Conservation (phyloP, 805 yeast species). For the Kazachstania psychrophila region DNA sequence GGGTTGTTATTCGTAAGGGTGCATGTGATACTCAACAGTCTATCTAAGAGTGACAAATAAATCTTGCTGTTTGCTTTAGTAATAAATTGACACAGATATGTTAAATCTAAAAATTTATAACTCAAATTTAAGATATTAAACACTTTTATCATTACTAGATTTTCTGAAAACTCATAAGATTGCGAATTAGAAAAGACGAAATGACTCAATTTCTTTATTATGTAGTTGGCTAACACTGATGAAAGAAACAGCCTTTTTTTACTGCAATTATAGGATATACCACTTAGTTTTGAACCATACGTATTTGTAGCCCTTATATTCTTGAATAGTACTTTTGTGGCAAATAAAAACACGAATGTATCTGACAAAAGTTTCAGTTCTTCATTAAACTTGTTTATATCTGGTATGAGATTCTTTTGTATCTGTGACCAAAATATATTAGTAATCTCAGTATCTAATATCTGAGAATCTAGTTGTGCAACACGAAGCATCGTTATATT, state of each 20-base stretch:
- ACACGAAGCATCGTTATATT: slow-evolving; percentile 24
- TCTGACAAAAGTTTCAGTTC: slow-evolving; percentile 16
- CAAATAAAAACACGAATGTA: slow-evolving; percentile 14
- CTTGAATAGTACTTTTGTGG: slow-evolving; percentile 6
- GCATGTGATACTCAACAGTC: slow-evolving; percentile 10
- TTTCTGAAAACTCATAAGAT: background rate
- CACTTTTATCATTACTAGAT: background rate
- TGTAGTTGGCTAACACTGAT: slow-evolving; percentile 11
- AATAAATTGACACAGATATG: slow-evolving; percentile 4
- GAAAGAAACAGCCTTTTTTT: slow-evolving; percentile 11
- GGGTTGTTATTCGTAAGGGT: background rate
- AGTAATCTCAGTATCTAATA: slow-evolving; percentile 16
- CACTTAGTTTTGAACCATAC: slow-evolving; percentile 13
- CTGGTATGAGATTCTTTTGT: slow-evolving; percentile 6
- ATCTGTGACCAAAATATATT: slow-evolving; percentile 12
- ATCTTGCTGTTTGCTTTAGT: background rate
- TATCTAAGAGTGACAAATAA: slow-evolving; percentile 15
- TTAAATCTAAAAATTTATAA: slow-evolving; percentile 6
- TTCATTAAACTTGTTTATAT: slow-evolving; percentile 6
- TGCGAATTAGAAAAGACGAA: slow-evolving; percentile 3
- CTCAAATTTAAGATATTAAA: background rate
- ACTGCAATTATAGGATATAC: slow-evolving; percentile 10
- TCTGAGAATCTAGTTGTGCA: slow-evolving; percentile 17
- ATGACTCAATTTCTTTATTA: slow-evolving; percentile 11
- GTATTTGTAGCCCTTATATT: slow-evolving; percentile 4